These are phyloP conservation scores for Boletus smithii DNA, from an alignment of 1,284 basidiomycete genomes.

Conservation along the genomic window DNA sequence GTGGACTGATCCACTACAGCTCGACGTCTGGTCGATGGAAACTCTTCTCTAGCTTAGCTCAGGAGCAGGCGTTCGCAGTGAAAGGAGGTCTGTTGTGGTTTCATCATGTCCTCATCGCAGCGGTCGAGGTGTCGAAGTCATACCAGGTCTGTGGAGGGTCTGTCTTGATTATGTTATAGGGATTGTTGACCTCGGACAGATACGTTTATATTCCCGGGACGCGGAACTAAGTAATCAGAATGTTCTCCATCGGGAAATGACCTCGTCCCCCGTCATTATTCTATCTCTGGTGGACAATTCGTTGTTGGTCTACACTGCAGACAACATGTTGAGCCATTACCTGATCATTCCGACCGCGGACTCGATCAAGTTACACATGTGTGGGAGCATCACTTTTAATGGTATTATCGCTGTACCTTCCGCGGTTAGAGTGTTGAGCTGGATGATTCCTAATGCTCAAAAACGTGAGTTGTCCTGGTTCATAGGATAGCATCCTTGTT, in stretches of 20 bases:
- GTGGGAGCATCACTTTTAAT: slow-evolving; percentile 92
- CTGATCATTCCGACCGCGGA: slow-evolving; percentile 84
- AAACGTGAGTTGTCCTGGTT: slow-evolving; percentile 62
- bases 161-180: neutral
- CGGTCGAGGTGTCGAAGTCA: slow-evolving; percentile 77
- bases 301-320: slow-evolving; percentile 94
- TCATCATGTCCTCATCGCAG: slow-evolving; percentile 91
- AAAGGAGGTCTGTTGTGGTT: slow-evolving; percentile 96
- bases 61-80: slow-evolving; percentile 88
- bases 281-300: slow-evolving; percentile 94
- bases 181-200: slow-evolving; percentile 35
- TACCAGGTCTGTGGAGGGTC: slow-evolving; percentile 59
- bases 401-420: slow-evolving; percentile 87
- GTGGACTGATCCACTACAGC: slow-evolving; percentile 93
- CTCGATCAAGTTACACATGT: slow-evolving; percentile 82
- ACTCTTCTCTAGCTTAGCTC: slow-evolving; percentile 76
- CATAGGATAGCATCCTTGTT: slow-evolving; percentile 6
- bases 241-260: slow-evolving; percentile 79
- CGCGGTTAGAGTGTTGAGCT: slow-evolving; percentile 89
- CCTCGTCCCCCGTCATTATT: slow-evolving; percentile 77
- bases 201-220: slow-evolving; percentile 95
- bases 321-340: slow-evolving; percentile 94
- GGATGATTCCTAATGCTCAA: slow-evolving; percentile 93
- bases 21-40: slow-evolving; percentile 96
- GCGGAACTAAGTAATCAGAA: slow-evolving; percentile 85